phyloP scores from a whole-genome alignment of 192 early-diverging fungal species.

The Pilaira anomala region DNA sequence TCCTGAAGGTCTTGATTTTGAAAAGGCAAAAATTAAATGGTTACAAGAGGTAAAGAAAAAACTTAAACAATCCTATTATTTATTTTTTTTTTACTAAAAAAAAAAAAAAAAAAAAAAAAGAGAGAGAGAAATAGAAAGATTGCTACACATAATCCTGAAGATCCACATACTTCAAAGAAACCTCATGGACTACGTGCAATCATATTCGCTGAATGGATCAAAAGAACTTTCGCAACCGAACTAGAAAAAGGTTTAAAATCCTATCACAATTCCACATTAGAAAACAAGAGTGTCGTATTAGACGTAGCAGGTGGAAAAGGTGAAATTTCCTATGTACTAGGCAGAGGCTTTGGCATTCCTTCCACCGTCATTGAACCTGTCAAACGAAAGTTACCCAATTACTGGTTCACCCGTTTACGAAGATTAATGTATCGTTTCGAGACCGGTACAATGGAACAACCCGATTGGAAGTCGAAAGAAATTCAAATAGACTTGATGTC shows the following conservation, averaged over 20 bases:
- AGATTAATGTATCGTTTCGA: constrained; percentile 26
- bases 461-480: constrained; percentile 22
- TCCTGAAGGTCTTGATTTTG: constrained; percentile 29
- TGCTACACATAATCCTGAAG: constrained; percentile 39
- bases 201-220: constrained; percentile 55
- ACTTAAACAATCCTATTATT: neutral
- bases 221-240: constrained; percentile 36
- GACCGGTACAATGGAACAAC: constrained; percentile 5
- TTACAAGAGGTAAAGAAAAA: constrained; percentile 31
- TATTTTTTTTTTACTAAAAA: constrained; percentile 27
- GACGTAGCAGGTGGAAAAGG: constrained; percentile 61
- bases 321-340: constrained; percentile 45
- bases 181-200: constrained; percentile 48
- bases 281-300: constrained; percentile 25
- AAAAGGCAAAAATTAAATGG: constrained; percentile 33
- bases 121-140: constrained; percentile 37
- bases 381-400: constrained; percentile 37
- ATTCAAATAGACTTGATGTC: constrained; percentile 2
- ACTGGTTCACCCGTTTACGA: constrained; percentile 33
- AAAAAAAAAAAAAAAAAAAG: constrained; percentile 37
- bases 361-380: constrained; percentile 51
- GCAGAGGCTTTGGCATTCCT: constrained; percentile 39
- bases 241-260: neutral
- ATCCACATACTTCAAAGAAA: constrained; percentile 46
- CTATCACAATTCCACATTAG: no score